A percentile compares a stretch with the other conserved stretches of the same genome.
Evolutionary conservation across 2,329 filamentous ascomycete species (phyloP).

Genomic region (Leptographium galeiforme): DNA sequence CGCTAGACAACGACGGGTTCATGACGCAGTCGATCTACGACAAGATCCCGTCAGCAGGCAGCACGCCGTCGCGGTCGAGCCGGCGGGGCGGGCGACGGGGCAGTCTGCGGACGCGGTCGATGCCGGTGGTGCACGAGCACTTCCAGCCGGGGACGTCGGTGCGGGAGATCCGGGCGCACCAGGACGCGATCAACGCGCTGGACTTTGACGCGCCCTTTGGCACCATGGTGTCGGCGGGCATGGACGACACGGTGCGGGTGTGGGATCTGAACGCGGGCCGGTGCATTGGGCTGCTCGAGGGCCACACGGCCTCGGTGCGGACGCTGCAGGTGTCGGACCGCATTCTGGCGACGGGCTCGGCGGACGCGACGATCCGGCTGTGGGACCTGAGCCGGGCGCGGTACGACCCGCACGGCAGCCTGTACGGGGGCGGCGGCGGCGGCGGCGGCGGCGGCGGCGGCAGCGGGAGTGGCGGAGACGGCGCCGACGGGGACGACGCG

Average conservation of each 20-base stretch:
- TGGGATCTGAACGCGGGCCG: constrained; percentile 93
- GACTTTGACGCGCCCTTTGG: constrained; percentile 98
- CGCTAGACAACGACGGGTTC: constrained; percentile 48
- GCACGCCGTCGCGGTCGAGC: constrained; percentile 31
- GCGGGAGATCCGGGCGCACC: constrained; percentile 77
- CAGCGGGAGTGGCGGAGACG: constrained; percentile 36
- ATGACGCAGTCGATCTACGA: constrained; percentile 98
- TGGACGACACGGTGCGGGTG: constrained; percentile 88
- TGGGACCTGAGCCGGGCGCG: constrained; percentile 90
- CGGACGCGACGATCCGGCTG: constrained; percentile 84
- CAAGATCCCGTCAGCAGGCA: constrained; percentile 54
- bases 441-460: constrained; percentile 36
- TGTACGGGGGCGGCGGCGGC: constrained; percentile 38
- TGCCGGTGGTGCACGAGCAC: constrained; percentile 92
- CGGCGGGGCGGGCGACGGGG: constrained; percentile 31
- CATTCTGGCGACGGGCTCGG: constrained; percentile 83
- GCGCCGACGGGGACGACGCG: constrained; percentile 43
- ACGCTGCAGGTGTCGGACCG: constrained; percentile 92
- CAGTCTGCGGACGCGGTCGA: constrained; percentile 61
- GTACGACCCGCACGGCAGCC: constrained; percentile 58
- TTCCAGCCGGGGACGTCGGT: constrained; percentile 82
- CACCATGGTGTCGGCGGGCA: constrained; percentile 78
- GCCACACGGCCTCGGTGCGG: constrained; percentile 86
- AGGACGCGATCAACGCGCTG: constrained; percentile 74
- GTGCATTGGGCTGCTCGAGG: constrained; percentile 83